A percentile compares a stretch with the other conserved stretches of the same genome.
These are phyloP conservation scores for Mycosarcoma mackinlayi DNA, from an alignment of 1,284 basidiomycete genomes.

Conservation along the genomic window DNA sequence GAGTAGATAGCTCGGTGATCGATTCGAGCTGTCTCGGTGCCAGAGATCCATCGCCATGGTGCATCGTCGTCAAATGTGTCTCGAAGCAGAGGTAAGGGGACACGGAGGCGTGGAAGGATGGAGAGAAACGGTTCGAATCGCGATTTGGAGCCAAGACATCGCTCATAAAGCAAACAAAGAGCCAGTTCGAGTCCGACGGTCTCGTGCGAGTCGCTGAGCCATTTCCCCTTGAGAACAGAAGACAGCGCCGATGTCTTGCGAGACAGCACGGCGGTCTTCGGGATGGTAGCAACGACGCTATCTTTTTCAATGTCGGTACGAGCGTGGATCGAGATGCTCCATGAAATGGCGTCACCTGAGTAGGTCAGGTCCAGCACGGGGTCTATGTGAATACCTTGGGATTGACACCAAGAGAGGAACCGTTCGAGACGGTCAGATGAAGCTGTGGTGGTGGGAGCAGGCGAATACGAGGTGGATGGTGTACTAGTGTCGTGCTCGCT, in stretches of 20 bases:
- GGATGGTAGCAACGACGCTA: constrained; percentile 27
- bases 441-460: background rate
- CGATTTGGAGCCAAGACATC: constrained; percentile 28
- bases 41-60: constrained; percentile 20
- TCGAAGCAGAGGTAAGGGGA: constrained; percentile 38
- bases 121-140: constrained; percentile 43
- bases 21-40: constrained; percentile 42
- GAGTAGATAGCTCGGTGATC: constrained; percentile 12
- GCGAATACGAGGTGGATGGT: constrained; percentile 14
- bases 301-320: constrained; percentile 9
- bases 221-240: constrained; percentile 11
- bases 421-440: background rate
- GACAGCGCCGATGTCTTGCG: constrained; percentile 39
- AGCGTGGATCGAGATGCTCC: constrained; percentile 36
- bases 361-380: constrained; percentile 23
- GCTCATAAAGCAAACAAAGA: constrained; percentile 57
- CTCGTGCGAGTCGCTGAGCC: constrained; percentile 26
- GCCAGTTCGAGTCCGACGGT: constrained; percentile 49
- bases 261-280: constrained; percentile 47
- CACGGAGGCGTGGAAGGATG: constrained; percentile 34
- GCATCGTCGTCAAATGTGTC: background rate
- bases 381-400: constrained; percentile 10
- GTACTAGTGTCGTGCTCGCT: background rate
- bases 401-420: constrained; percentile 28
- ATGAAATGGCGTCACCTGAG: constrained; percentile 10